phyloP scores from a whole-genome alignment of 2,329 filamentous ascomycete species.

The Penicillium crustosum region DNA sequence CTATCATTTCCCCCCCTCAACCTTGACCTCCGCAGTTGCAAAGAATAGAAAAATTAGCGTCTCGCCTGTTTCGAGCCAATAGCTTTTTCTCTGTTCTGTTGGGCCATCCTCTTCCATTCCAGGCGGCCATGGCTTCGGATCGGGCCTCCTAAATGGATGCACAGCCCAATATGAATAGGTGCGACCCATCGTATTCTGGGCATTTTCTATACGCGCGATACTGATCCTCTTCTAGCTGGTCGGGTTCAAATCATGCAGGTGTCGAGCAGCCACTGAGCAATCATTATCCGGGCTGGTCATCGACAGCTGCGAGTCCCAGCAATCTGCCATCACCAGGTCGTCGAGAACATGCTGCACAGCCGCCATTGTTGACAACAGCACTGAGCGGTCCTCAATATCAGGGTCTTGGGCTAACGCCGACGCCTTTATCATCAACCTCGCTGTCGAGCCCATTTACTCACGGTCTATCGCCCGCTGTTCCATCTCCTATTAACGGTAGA shows the following conservation, averaged over 20 bases:
- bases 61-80: constrained; percentile 17
- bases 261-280: constrained; percentile 34
- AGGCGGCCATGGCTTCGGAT: constrained; percentile 31
- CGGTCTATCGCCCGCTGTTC: constrained; percentile 38
- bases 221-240: constrained; percentile 35
- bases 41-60: constrained; percentile 31
- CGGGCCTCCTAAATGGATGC: constrained; percentile 29
- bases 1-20: constrained; percentile 15
- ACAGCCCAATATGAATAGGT: constrained; percentile 42
- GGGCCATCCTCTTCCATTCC: constrained; percentile 20
- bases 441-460: constrained; percentile 47
- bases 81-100: constrained; percentile 13
- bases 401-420: constrained; percentile 34
- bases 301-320: constrained; percentile 29
- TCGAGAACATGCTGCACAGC: constrained; percentile 45
- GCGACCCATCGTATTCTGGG: constrained; percentile 12
- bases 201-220: constrained; percentile 8
- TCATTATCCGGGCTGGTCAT: constrained; percentile 34
- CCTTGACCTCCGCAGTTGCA: constrained; percentile 26
- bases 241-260: constrained; percentile 33
- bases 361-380: constrained; percentile 44
- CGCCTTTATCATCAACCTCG: constrained; percentile 46
- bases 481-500: constrained; percentile 37
- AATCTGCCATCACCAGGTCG: constrained; percentile 40
- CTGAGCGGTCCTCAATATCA: constrained; percentile 41